Base-by-base conservation (phyloP, 2,329 filamentous ascomycete species). In the Exophiala mesophila region DNA sequence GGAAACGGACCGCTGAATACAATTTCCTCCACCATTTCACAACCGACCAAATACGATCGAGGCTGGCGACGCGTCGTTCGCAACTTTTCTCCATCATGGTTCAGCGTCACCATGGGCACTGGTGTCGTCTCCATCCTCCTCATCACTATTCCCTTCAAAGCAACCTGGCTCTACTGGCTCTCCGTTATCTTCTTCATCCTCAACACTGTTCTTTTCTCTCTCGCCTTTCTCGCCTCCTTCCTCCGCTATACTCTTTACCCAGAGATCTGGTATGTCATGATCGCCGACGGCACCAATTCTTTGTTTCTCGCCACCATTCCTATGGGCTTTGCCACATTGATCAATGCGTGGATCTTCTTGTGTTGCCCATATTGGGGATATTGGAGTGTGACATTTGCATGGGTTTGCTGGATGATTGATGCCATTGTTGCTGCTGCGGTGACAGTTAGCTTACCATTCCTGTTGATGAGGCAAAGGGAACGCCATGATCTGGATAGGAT, bases 281-380 rank as follows among this genome's bases (percentile, higher is more conserved):
- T 86, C 24, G 64, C 67, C 2, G 78, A 87, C 57, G 80, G 79
- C 1, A 73, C 72, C 1, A 79, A 87, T 55, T 80, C 77, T 1
- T 68, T 87, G 39, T 87, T 86, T 52, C 63, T 87, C 3, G 82
- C 77, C 0, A 82, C 78, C 0, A 73, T 83, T 21, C 81, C 81
- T 0, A 85, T 85, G 78, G 80, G 73, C 0, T 73, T 85, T 44
- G 76, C 79, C 0, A 85, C 81, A 2, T 77, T 85, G 31, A 74
- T 85, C 47, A 78, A 80, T 48, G 79, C 81, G 72, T 75, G 78
- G 58, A 68, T 79, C 9, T 68, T 77, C 21, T 67, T 78, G 23
- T 83, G 80, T 58, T 67, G 73, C 5, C 73, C 73, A 0, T 65
- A 63, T n/a, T 84, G 77, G 80, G 80, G 78, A 1, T 53, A 67